A percentile compares a stretch with the other conserved stretches of the same genome.
These are phyloP conservation scores for Borealophlyctis nickersoniae DNA, from an alignment of 192 early-diverging fungal species.

Conservation along the genomic window DNA sequence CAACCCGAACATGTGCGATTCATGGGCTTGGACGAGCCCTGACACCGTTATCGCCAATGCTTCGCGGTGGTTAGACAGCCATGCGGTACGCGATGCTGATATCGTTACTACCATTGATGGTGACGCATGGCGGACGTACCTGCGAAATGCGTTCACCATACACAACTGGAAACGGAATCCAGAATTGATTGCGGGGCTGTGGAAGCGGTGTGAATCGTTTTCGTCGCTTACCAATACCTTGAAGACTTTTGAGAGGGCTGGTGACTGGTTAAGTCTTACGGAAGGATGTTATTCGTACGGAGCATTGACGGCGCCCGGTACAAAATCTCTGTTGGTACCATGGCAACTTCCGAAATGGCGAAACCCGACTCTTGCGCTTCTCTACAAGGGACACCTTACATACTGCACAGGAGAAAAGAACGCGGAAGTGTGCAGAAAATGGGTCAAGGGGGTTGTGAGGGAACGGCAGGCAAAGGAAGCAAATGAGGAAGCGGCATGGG, in stretches of 20 bases:
- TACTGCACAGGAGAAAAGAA: slow-evolving; percentile 31
- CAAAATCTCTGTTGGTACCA: slow-evolving; percentile 18
- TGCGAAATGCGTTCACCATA: slow-evolving; percentile 27
- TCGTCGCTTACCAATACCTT: slow-evolving; percentile 13
- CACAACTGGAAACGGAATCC: slow-evolving; percentile 24
- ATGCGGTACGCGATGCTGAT: slow-evolving; percentile 14
- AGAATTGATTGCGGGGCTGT: slow-evolving; percentile 3
- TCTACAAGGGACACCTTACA: slow-evolving; percentile 24
- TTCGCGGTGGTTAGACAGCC: slow-evolving; percentile 31
- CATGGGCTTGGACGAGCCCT: slow-evolving; percentile 28
- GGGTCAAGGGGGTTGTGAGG: slow-evolving; percentile 23
- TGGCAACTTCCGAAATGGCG: slow-evolving; percentile 28
- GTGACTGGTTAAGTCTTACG: slow-evolving; percentile 16
- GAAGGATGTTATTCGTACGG: slow-evolving; percentile 36
- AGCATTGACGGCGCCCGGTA: slow-evolving; percentile 17
- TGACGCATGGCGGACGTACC: slow-evolving; percentile 28
- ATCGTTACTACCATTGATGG: slow-evolving; percentile 29
- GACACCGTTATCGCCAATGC: slow-evolving; percentile 28
- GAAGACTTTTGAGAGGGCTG: slow-evolving; percentile 11
- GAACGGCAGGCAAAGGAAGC: slow-evolving; percentile 4
- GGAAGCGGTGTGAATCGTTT: slow-evolving; percentile 26
- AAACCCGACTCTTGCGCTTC: slow-evolving; percentile 9
- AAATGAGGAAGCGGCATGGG: slow-evolving; percentile 1
- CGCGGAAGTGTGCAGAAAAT: slow-evolving; percentile 28
- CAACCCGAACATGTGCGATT: slow-evolving; percentile 26